These are phyloP conservation scores for Wallacemonas sp. DNA, from an alignment of 208 protist genomes.

Conservation along the genomic window DNA sequence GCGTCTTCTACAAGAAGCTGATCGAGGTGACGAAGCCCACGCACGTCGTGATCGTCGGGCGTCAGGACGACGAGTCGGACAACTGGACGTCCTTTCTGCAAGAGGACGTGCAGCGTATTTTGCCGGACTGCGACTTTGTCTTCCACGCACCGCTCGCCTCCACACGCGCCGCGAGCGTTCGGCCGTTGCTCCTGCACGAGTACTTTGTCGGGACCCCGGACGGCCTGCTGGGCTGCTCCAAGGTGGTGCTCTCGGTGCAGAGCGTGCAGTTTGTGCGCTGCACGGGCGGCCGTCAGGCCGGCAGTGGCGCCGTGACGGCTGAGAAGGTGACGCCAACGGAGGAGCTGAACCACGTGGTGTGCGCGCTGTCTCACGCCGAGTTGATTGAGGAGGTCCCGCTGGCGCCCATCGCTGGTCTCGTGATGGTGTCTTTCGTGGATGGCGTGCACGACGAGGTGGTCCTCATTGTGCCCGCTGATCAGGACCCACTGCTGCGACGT, in stretches of 20 bases:
- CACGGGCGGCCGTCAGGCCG: slow-evolving; percentile 13
- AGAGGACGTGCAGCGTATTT: slow-evolving; percentile 73
- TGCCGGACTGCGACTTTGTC: slow-evolving; percentile 71
- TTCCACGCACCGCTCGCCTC: slow-evolving; percentile 32
- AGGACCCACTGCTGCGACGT: slow-evolving; percentile 49
- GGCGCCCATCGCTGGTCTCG: slow-evolving; percentile 67
- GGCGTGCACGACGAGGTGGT: slow-evolving; percentile 75
- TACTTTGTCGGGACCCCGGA: slow-evolving; percentile 70
- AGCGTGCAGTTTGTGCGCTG: slow-evolving; percentile 58
- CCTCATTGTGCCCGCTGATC: slow-evolving; percentile 57
- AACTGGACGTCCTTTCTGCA: slow-evolving; percentile 72
- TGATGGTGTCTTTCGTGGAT: slow-evolving; percentile 66
- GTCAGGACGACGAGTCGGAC: slow-evolving; percentile 36
- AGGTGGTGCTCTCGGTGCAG: slow-evolving; percentile 62
- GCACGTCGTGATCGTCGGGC: slow-evolving; percentile 72
- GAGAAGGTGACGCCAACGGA: slow-evolving; percentile 30
- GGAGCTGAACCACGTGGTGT: slow-evolving; percentile 41
- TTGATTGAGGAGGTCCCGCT: slow-evolving; percentile 75
- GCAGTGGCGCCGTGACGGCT: slow-evolving; percentile 21
- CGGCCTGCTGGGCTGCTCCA: slow-evolving; percentile 64
- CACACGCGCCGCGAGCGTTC: slow-evolving; percentile 23
- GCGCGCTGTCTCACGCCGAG: slow-evolving; percentile 78
- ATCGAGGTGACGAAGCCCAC: slow-evolving; percentile 69
- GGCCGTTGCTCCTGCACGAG: slow-evolving; percentile 37
- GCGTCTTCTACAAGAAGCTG: slow-evolving; percentile 72